Conservation (phyloP, 495 filamentous ascomycete genomes). For the Delitschia confertaspora region DNA sequence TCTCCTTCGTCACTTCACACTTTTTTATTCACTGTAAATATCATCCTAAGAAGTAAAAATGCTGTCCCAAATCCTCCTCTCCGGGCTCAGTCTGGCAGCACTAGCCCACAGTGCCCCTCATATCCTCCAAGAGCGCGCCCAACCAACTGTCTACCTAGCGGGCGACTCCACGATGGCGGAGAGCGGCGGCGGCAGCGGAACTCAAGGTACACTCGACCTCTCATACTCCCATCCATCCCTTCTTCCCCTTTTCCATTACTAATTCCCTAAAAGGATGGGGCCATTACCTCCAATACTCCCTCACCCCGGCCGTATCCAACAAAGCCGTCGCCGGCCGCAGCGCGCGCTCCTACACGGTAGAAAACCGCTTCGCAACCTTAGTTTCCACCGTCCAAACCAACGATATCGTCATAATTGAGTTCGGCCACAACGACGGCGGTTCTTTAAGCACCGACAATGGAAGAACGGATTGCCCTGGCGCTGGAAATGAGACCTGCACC, state of each 20-base stretch:
- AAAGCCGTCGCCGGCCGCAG: constrained; percentile 51
- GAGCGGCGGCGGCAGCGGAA: constrained; percentile 6
- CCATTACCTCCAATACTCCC: constrained; percentile 44
- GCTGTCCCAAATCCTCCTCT: too few relatives aligned
- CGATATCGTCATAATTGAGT: constrained; percentile 55
- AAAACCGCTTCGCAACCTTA: constrained; percentile 50
- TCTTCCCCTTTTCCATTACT: neutral
- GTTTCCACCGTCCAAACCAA: constrained; percentile 40
- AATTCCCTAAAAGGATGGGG: constrained; percentile 50
- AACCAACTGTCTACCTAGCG: constrained; percentile 28
- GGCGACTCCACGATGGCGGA: constrained; percentile 31
- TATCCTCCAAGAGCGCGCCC: constrained; percentile 9
- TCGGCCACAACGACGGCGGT: constrained; percentile 60
- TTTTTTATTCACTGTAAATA: constrained; percentile 4
- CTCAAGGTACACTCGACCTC: constrained; percentile 26
- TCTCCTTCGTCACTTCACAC: neutral
- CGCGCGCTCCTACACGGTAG: constrained; percentile 52
- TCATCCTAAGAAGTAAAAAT: too few relatives aligned
- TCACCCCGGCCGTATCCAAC: constrained; percentile 45
- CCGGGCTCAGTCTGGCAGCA: constrained; percentile 2
- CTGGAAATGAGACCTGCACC: constrained; percentile 47
- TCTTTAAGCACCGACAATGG: constrained; percentile 52
- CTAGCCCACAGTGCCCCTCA: constrained; percentile 8
- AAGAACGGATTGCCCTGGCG: constrained; percentile 49
- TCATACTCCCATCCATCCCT: neutral